Conservation (phyloP, 352 stramenopile species). For the Pythium plurisporium region DNA sequence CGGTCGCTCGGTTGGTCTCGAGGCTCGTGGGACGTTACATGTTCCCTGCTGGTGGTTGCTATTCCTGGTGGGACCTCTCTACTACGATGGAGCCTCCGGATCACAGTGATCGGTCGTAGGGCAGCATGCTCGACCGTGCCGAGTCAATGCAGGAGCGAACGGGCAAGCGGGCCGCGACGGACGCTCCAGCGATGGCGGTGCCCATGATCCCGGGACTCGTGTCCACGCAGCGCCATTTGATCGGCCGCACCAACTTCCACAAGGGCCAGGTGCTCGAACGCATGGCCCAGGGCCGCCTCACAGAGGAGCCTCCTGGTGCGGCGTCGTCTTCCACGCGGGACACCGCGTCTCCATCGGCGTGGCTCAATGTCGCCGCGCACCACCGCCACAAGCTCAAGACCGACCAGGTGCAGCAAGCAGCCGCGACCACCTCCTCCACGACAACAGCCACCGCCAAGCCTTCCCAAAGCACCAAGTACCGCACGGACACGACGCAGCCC, state of each 20-base stretch:
- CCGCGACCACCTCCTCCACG: too few species aligned
- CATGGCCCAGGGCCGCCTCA: slow-evolving; percentile 38
- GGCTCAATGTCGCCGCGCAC: slow-evolving; percentile 8
- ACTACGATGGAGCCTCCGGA: background rate
- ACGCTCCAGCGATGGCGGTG: slow-evolving; percentile 2
- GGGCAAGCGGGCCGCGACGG: background rate
- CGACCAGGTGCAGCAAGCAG: too few species aligned
- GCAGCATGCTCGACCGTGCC: background rate
- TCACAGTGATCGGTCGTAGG: background rate
- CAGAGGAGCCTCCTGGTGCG: background rate
- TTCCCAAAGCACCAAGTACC: slow-evolving; percentile 37
- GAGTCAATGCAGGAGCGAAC: background rate
- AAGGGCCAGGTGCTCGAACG: slow-evolving; percentile 58
- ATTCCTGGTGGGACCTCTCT: background rate
- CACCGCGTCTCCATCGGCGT: background rate
- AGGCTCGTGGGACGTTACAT: too few species aligned
- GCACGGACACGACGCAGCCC: slow-evolving; percentile 42
- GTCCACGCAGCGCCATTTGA: slow-evolving; percentile 46
- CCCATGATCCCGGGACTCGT: slow-evolving; percentile 55
- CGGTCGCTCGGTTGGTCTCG: background rate
- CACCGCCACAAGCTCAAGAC: slow-evolving; percentile 3
- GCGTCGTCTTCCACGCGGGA: background rate
- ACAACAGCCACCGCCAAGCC: background rate
- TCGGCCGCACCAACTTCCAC: slow-evolving; percentile 45
- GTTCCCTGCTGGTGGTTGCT: background rate